Conservation (phyloP, 2,329 filamentous ascomycete species). For the Cladosporium sp. region DNA sequence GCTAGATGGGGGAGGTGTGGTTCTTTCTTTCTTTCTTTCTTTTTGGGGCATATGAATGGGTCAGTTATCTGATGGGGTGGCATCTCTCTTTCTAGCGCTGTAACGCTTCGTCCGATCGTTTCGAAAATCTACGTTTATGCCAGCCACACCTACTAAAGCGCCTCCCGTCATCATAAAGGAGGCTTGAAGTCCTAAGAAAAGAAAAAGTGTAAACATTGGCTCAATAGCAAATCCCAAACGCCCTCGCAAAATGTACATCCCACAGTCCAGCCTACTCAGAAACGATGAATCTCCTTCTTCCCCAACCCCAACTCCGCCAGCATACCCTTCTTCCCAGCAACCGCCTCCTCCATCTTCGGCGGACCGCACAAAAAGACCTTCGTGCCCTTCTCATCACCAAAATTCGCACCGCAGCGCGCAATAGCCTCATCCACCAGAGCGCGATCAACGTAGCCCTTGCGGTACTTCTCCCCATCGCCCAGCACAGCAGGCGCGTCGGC, state of each 20-base stretch:
- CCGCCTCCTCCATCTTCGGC: conserved; percentile 58
- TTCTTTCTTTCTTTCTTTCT: no score
- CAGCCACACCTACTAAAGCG: no score
- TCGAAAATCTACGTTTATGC: no score
- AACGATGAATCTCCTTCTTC: conserved; percentile 55
- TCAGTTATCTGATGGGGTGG: no score
- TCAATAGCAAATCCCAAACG: no score
- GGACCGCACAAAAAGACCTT: conserved; percentile 69
- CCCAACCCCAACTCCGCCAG: conserved; percentile 54
- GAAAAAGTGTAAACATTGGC: no score
- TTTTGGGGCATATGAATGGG: no score
- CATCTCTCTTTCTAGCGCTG: no score
- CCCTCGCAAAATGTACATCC: conserved; percentile 1
- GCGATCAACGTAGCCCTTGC: conserved; percentile 55
- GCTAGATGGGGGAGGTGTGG: no score
- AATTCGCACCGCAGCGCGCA: conserved; percentile 29
- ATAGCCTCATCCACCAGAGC: conserved; percentile 51
- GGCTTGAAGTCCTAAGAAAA: no score
- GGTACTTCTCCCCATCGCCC: conserved; percentile 36
- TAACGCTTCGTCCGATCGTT: no score
- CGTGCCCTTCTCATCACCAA: conserved; percentile 35
- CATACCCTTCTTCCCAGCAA: conserved; percentile 52
- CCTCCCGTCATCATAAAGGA: no score
- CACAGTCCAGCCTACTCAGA: conserved; percentile 35
- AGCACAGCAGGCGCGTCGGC: conserved; percentile 17